These are phyloP conservation scores for Candida khao-thaluensis DNA, from an alignment of 805 yeast species.

Conservation along the genomic window DNA sequence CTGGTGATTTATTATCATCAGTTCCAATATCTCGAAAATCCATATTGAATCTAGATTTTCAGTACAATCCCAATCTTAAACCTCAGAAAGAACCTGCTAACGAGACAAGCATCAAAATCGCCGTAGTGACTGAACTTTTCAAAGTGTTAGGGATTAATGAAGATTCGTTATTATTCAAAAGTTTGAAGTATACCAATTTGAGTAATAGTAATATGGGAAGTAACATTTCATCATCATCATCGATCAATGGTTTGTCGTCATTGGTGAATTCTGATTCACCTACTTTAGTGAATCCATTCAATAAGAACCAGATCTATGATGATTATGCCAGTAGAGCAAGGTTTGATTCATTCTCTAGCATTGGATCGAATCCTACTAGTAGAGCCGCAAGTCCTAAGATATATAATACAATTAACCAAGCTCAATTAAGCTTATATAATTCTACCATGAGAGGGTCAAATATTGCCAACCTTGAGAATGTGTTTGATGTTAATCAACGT, in stretches of 20 bases:
- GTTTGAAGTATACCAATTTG: conserved; percentile 12
- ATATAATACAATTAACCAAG: conserved; percentile 30
- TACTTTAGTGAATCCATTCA: conserved; percentile 10
- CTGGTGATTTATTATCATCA: conserved; percentile 82
- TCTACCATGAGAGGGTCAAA: conserved; percentile 8
- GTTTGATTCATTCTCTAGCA: conserved; percentile 17
- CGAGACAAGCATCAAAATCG: conserved; percentile 59
- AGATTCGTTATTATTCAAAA: conserved; percentile 16
- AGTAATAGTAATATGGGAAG: conserved; percentile 13
- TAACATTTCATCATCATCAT: conserved; percentile 27
- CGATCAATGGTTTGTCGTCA: conserved; percentile 28
- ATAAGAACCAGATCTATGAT: conserved; percentile 15
- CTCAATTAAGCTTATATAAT: conserved; percentile 14
- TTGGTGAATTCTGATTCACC: conserved; percentile 16
- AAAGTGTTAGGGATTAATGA: conserved; percentile 60
- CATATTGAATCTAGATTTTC: conserved; percentile 20
- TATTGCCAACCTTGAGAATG: neutral
- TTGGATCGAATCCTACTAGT: conserved; percentile 13
- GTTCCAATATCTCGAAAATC: conserved; percentile 62
- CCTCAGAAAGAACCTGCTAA: conserved; percentile 63
- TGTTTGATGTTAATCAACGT: conserved; percentile 7
- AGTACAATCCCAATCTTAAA: conserved; percentile 10
- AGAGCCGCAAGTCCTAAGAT: conserved; percentile 25
- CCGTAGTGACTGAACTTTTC: conserved; percentile 71
- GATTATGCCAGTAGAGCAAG: conserved; percentile 16